Conservation (phyloP, 2,329 filamentous ascomycete genomes). For the Nigrospora oryzae region DNA sequence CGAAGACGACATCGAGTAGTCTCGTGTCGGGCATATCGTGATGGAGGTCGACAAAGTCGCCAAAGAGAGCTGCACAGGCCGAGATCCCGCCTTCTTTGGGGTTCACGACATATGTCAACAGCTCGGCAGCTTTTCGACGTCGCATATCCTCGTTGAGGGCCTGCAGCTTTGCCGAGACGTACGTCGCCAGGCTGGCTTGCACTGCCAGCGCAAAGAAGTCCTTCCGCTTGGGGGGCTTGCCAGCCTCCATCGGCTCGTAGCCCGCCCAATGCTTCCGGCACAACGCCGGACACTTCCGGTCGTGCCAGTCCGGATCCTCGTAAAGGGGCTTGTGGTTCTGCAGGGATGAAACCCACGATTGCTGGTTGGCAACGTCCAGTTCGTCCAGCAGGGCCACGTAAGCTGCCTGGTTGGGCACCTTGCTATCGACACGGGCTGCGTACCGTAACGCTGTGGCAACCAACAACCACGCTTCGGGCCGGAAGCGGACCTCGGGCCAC, state of each 20-base stretch:
- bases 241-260: constrained; percentile 22
- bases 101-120: constrained; percentile 18
- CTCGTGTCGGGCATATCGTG: constrained; percentile 22
- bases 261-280: constrained; percentile 19
- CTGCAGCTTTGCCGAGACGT: constrained; percentile 13
- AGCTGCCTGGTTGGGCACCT: constrained; percentile 10
- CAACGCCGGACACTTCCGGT: constrained; percentile 15
- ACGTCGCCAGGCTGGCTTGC: constrained; percentile 19
- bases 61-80: constrained; percentile 19
- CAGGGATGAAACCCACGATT: constrained; percentile 16
- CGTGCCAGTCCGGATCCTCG: constrained; percentile 22
- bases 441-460: constrained; percentile 20
- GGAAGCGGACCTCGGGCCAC: constrained; percentile 20
- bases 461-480: constrained; percentile 21
- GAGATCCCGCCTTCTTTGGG: constrained; percentile 21
- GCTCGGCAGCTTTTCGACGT: constrained; percentile 19
- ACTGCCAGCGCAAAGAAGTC: constrained; percentile 19
- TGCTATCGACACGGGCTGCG: constrained; percentile 16
- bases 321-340: constrained; percentile 18
- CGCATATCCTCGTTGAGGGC: constrained; percentile 8
- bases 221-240: constrained; percentile 21
- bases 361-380: constrained; percentile 17
- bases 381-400: constrained; percentile 20
- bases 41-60: constrained; percentile 22
- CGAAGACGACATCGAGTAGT: constrained; percentile 17